Base-by-base conservation (phyloP, 176 grass and related monocot genomes). In the Carex parvula region DNA sequence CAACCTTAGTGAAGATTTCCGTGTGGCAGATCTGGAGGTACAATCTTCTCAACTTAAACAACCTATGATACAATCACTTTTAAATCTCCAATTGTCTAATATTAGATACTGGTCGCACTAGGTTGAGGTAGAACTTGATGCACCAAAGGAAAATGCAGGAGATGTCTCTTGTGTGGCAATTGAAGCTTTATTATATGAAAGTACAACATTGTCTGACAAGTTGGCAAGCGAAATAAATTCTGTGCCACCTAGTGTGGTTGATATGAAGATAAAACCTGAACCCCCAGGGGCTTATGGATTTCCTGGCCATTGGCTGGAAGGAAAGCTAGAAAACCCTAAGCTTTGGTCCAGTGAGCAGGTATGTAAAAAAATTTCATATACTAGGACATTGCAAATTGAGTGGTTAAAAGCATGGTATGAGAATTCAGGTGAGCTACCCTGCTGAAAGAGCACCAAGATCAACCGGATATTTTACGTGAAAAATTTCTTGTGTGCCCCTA, bases 261-360 rank as follows among this genome's bases (percentile, higher is more conserved):
- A 93, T 85, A 87, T 98, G 88, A 90, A 93, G 81, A 78, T 84
- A 32, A 93, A 91, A 82, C 68, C 85, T 39, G 84, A 26, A 84
- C 76, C 69, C 56, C 52, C 79, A 39, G 87, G 62, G 82, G 88
- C 79, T 64, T 69, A 55, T 81, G 95, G 92, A 37, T 94, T 91
- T 85, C 92, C 87, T 90, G 89, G 93, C 71, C 90, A 89, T 88
- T 79, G 87, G 73, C 86, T 98, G 66, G 91, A 84, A 87, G 95
- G 92, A 1, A 98, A 86, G 88, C 67, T 98, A 79, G 92, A 98
- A 82, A 92, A 84, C 46, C 95, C 95, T 84, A 98, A 93, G 71
- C 95, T 98, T 86, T 98, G 95, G 95, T 98, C 92, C 59, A 88
- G 92, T 83, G 95, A 98, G 84, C 84, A 98, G 88, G 95, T 98